Evolutionary conservation across 2,329 filamentous ascomycete genomes (phyloP), one percentile per base, ranked within the genome.

Genomic region (Thyridium curvatum): DNA sequence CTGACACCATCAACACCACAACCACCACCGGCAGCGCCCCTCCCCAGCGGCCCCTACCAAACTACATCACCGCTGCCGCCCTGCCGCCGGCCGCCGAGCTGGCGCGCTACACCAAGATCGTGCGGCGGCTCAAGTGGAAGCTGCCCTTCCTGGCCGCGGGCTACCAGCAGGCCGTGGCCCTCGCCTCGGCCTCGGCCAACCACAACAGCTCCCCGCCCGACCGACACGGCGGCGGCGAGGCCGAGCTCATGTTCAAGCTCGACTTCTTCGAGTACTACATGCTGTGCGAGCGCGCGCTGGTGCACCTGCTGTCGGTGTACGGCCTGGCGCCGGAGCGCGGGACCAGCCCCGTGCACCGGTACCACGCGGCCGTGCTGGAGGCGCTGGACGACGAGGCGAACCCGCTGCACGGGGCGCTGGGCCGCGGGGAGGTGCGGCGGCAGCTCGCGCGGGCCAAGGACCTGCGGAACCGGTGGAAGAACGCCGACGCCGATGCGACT

Each of bases 251-350:
- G 69, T 87, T 87, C 65, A 86, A 87, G 56, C 70, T 87, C 8
- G 84, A 87, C 52, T 88, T 87, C 46, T 80, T 84, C 59, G 84
- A 88, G 52, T 87, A 82, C 56, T 87, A 87, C 61, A 77, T 78
- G 37, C 70, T 85, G 29, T 72, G 87, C 7, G 84, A 88, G 60
- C 76, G 84, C 21, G 82, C 81, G 0, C 66, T 87, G 8, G 79
- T 85, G 2, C 74, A 82, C 34, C 62, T 85, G 1, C 70, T 85
- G n/a, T 70, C 69, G 1, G 72, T 85, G 0, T 83, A 80, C 42
- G 77, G 74, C 8, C 67, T 85, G 5, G 13, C 12, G 35, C 17
- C 32, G 32, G 37, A 9, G 18, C 14, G 13, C 32, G 18, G 34
- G 30, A 30, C 45, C 34, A 18, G 18, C 30, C 18, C 17, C 12